Percentiles rank a stretch among this genome's conserved stretches.
Conservation (phyloP, 2,329 filamentous ascomycete genomes). For the Aspergillus quadrilineatus region DNA sequence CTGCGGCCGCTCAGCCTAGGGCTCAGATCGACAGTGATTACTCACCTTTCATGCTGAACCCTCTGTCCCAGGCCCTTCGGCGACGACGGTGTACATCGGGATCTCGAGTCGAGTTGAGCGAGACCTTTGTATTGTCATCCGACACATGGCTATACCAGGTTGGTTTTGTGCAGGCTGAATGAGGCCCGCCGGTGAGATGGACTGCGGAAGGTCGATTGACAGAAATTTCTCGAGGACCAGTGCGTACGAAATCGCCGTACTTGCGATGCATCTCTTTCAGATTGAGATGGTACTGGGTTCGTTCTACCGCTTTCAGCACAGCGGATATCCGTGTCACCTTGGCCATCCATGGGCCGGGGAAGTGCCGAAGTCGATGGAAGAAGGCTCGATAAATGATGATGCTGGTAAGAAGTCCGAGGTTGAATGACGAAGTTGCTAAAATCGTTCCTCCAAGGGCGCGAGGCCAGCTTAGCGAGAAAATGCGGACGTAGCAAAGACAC, state of each 20-base stretch:
- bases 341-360: conserved; percentile 19
- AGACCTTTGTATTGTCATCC: conserved; percentile 12
- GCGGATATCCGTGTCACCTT: conserved; percentile 29
- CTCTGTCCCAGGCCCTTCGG: conserved; percentile 14
- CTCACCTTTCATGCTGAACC: conserved; percentile 15
- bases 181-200: conserved; percentile 8
- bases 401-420: not conserved
- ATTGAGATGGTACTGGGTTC: conserved; percentile 32
- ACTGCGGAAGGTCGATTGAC: conserved; percentile 21
- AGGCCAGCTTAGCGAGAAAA: not conserved
- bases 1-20: not conserved
- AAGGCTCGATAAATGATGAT: conserved; percentile 18
- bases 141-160: conserved; percentile 21
- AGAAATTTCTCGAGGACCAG: conserved; percentile 22
- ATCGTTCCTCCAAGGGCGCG: not conserved
- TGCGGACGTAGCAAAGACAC: not conserved
- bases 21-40: not conserved
- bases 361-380: conserved; percentile 20
- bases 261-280: conserved; percentile 30
- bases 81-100: conserved; percentile 12
- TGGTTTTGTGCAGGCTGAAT: conserved; percentile 14
- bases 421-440: not conserved
- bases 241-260: conserved; percentile 37
- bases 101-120: conserved; percentile 15
- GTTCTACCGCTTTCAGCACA: conserved; percentile 22